A percentile compares a stretch with the other conserved stretches of the same genome.
phyloP scores from a whole-genome alignment of 176 grass and related monocot genomes.

The Oryza rufipogon region DNA sequence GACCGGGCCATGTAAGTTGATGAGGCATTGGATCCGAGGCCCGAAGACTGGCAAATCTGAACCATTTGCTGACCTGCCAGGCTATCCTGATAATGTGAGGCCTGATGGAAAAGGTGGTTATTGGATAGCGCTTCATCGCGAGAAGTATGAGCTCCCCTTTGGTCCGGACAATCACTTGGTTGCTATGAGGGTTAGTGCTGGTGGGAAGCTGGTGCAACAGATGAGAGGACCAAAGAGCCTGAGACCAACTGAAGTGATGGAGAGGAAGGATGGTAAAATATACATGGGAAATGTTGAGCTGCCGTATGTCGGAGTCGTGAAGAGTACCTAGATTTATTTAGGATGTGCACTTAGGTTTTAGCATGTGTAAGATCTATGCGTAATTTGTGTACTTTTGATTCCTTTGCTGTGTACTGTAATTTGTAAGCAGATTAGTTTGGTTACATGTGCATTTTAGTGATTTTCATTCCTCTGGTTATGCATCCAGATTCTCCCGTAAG shows the following conservation, averaged over 20 bases:
- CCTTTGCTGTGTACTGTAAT: too few species aligned
- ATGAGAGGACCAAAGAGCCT: background rate
- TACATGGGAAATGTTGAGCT: background rate
- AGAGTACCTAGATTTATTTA: background rate
- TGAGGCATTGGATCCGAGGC: conserved; percentile 33
- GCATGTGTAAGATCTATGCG: too few species aligned
- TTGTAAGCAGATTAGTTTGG: too few species aligned
- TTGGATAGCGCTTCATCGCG: conserved; percentile 25
- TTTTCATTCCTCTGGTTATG: too few species aligned
- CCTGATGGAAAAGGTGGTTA: background rate
- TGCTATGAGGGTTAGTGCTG: background rate
- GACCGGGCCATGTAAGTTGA: background rate
- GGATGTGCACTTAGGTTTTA: too few species aligned
- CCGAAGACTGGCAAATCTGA: background rate
- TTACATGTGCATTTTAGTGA: too few species aligned
- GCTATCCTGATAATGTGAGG: conserved; percentile 48
- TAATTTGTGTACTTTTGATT: too few species aligned
- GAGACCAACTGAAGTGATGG: background rate
- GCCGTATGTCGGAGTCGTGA: background rate
- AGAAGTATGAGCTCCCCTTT: background rate
- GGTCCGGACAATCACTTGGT: background rate
- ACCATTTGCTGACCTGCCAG: background rate
- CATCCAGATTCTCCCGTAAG: too few species aligned
- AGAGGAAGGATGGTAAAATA: background rate
- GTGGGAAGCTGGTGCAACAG: background rate